Conservation (phyloP, 2,329 filamentous ascomycete species). For the Venturia aucupariae region DNA sequence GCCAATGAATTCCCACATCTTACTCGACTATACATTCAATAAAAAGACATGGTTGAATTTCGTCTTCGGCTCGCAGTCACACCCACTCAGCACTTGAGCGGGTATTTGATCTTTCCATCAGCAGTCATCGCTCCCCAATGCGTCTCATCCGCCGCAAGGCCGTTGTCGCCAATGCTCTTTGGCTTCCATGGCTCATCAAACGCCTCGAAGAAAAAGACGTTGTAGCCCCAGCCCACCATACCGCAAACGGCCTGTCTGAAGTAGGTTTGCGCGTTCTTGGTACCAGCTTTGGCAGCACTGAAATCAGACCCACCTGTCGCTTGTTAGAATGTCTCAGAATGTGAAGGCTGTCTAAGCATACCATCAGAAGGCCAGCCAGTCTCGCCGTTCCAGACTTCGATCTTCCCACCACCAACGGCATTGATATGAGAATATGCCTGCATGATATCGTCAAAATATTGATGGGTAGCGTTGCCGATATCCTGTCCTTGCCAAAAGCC, state of each 20-base stretch:
- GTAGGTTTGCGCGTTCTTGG: slow-evolving; percentile 49
- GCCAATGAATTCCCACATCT: no score
- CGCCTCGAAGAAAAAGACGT: slow-evolving; percentile 65
- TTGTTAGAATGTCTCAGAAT: slow-evolving; percentile 17
- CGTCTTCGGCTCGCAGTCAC: not conserved
- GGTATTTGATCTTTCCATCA: slow-evolving; percentile 50
- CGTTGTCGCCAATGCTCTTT: slow-evolving; percentile 52
- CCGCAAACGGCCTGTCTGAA: slow-evolving; percentile 55
- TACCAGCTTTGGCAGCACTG: slow-evolving; percentile 50
- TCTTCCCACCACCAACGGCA: slow-evolving; percentile 44
- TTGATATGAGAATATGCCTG: slow-evolving; percentile 57
- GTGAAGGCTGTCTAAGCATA: slow-evolving; percentile 15
- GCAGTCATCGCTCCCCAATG: slow-evolving; percentile 61
- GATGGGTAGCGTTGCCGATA: slow-evolving; percentile 48
- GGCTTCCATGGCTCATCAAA: slow-evolving; percentile 68
- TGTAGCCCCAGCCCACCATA: slow-evolving; percentile 55
- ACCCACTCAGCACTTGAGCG: slow-evolving; percentile 33
- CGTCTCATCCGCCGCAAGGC: slow-evolving; percentile 52
- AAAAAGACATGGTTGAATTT: not conserved
- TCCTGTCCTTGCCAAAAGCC: slow-evolving; percentile 61
- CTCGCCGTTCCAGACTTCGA: slow-evolving; percentile 62
- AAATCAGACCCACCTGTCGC: slow-evolving; percentile 49
- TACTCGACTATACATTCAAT: no score
- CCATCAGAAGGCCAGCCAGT: slow-evolving; percentile 55
- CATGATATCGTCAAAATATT: slow-evolving; percentile 59